Percentiles rank a stretch among this genome's conserved stretches.
These are phyloP conservation scores for Pisolithus albus DNA, from an alignment of 768 basidiomycete genomes.

Conservation along the genomic window DNA sequence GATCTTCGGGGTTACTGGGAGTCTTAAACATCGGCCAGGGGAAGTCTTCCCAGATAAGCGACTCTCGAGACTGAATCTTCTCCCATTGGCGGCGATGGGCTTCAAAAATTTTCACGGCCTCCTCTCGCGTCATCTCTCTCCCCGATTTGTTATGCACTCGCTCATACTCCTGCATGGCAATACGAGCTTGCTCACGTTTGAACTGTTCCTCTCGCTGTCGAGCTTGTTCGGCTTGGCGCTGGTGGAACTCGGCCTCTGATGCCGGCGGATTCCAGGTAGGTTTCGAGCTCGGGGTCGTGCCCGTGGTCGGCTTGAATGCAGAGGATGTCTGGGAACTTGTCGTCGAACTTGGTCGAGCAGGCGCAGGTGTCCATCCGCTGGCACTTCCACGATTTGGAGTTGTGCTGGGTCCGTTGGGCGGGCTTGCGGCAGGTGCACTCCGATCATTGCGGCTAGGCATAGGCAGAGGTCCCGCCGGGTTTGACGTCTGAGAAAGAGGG, in stretches of 20 bases:
- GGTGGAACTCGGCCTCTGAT: slow-evolving; percentile 52
- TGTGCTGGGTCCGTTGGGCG: slow-evolving; percentile 25
- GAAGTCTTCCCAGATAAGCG: slow-evolving; percentile 58
- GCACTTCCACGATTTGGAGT: slow-evolving; percentile 23
- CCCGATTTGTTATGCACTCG: slow-evolving; percentile 32
- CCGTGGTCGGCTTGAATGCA: slow-evolving; percentile 20
- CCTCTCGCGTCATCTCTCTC: slow-evolving; percentile 50
- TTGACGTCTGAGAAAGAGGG: slow-evolving; percentile 21
- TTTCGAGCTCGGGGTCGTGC: slow-evolving; percentile 16
- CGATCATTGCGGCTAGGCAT: slow-evolving; percentile 26
- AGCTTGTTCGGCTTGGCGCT: slow-evolving; percentile 57
- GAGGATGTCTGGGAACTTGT: slow-evolving; percentile 17
- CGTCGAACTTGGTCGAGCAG: slow-evolving; percentile 24
- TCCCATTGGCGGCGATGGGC: slow-evolving; percentile 60
- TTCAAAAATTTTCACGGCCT: slow-evolving; percentile 49
- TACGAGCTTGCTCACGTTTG: slow-evolving; percentile 56
- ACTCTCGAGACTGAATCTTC: slow-evolving; percentile 32
- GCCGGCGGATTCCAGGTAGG: slow-evolving; percentile 18
- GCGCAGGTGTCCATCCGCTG: slow-evolving; percentile 23
- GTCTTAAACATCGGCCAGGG: slow-evolving; percentile 68
- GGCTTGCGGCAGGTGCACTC: slow-evolving; percentile 26
- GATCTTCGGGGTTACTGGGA: slow-evolving; percentile 52
- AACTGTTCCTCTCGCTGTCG: slow-evolving; percentile 65
- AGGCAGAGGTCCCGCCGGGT: slow-evolving; percentile 26
- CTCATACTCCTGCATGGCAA: slow-evolving; percentile 46